Evolutionary conservation across 2,329 filamentous ascomycete species (phyloP).

Genomic region (Knoxdaviesia capensis): DNA sequence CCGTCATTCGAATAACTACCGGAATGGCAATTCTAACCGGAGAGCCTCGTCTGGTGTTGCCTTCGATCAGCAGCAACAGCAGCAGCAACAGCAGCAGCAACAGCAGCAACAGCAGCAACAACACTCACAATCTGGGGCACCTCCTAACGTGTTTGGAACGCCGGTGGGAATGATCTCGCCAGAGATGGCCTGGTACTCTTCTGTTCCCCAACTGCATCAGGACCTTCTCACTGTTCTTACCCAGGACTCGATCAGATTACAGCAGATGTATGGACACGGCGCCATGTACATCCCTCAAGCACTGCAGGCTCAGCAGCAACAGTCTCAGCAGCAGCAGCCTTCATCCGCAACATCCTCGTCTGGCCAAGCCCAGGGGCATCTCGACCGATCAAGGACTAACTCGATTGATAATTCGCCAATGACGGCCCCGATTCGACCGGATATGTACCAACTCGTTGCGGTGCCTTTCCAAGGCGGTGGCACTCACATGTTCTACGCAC

Average conservation of each 20-base stretch:
- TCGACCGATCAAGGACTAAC: constrained; percentile 36
- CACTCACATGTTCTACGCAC: constrained; percentile 19
- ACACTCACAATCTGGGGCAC: not conserved
- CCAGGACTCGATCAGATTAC: too few species aligned
- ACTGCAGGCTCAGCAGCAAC: constrained; percentile 2
- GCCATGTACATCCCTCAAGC: not conserved
- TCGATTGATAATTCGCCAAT: constrained; percentile 42
- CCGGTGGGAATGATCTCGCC: constrained; percentile 3
- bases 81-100: constrained; percentile 11
- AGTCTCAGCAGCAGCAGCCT: constrained; percentile 13
- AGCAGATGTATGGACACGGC: too few species aligned
- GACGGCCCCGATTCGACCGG: constrained; percentile 33
- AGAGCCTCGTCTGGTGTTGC: constrained; percentile 31
- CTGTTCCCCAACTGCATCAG: constrained; percentile 7
- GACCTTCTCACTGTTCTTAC: constrained; percentile 1
- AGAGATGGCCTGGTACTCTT: not conserved
- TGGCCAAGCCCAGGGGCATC: constrained; percentile 7
- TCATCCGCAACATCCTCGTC: not conserved
- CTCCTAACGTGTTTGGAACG: too few species aligned
- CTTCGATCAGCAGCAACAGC: constrained; percentile 19
- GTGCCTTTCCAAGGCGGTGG: constrained; percentile 14
- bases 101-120: constrained; percentile 13
- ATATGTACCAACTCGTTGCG: constrained; percentile 31
- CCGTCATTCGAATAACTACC: constrained; percentile 20
- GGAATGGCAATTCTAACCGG: constrained; percentile 24